Evolutionary conservation across 2,329 filamentous ascomycete species (phyloP).

Genomic region (Colletotrichum sp.): DNA sequence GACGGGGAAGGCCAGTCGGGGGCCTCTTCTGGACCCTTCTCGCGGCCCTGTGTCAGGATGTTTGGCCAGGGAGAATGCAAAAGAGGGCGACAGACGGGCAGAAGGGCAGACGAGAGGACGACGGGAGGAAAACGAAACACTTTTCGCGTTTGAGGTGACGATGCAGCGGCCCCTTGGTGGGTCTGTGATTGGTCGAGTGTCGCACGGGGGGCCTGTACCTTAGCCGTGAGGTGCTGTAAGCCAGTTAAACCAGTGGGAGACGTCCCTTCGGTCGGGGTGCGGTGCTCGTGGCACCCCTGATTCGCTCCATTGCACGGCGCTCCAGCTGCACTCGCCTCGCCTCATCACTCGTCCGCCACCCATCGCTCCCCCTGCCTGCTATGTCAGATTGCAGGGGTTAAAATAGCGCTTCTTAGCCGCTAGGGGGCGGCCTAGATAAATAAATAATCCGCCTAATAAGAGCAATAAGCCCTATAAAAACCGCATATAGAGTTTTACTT

Average conservation of each 20-base stretch:
- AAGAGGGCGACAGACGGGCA: not conserved
- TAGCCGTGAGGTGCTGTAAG: not conserved
- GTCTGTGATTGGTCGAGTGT: conserved; percentile 14
- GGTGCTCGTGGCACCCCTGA: not conserved
- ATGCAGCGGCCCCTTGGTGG: conserved; percentile 12
- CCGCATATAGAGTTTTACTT: no score
- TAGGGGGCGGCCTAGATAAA: no score
- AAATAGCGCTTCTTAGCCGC: no score
- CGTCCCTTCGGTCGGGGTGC: not conserved
- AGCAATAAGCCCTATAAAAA: no score
- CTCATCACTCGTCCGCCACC: not conserved
- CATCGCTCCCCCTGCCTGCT: not conserved
- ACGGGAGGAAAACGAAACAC: conserved; percentile 11
- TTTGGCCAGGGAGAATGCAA: not conserved
- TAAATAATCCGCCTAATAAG: no score
- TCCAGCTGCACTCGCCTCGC: not conserved
- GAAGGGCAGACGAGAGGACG: not conserved
- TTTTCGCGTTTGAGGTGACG: conserved; percentile 10
- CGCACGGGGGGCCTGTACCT: not conserved
- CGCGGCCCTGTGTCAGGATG: not conserved
- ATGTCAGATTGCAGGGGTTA: no score
- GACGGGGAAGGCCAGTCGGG: not conserved
- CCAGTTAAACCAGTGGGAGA: not conserved
- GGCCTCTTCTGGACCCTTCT: not conserved
- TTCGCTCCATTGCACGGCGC: not conserved